phyloP scores from a whole-genome alignment of 83 land plant genomes.

The Diphasiastrum complanatum region DNA sequence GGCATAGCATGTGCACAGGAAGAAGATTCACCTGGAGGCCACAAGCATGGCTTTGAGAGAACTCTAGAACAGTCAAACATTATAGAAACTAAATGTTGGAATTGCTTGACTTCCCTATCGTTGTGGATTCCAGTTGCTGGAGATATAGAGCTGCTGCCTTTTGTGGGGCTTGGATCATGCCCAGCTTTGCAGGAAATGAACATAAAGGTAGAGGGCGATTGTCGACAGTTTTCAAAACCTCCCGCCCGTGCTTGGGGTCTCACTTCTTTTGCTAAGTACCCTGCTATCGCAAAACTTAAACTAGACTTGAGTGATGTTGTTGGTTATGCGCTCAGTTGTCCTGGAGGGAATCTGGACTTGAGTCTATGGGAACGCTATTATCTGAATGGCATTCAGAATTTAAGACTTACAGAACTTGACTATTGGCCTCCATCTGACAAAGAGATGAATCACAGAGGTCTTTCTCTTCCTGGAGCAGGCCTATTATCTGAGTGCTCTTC shows the following conservation, averaged over 20 bases:
- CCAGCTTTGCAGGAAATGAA: constrained; percentile 52
- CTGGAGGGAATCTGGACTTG: constrained; percentile 52
- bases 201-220: constrained; percentile 75
- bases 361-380: constrained; percentile 68
- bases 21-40: not conserved
- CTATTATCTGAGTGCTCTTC: constrained; percentile 49
- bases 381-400: constrained; percentile 40
- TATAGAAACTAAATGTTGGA: constrained; percentile 39
- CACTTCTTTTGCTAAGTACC: constrained; percentile 31
- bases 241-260: constrained; percentile 47
- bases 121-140: constrained; percentile 69
- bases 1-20: not conserved
- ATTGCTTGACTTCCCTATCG: constrained; percentile 40
- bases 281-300: constrained; percentile 40
- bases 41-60: not conserved
- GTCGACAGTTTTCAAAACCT: constrained; percentile 45
- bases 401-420: constrained; percentile 53
- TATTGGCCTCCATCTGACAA: constrained; percentile 86
- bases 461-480: constrained; percentile 64
- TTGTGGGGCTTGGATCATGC: constrained; percentile 48
- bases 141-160: constrained; percentile 40
- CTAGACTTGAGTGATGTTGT: constrained; percentile 58
- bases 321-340: constrained; percentile 60
- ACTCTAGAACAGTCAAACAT: too few relatives aligned
- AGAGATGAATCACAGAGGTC: constrained; percentile 59